Evolutionary conservation across 441 rosid species (phyloP).

Genomic region (Melastoma candidum): DNA sequence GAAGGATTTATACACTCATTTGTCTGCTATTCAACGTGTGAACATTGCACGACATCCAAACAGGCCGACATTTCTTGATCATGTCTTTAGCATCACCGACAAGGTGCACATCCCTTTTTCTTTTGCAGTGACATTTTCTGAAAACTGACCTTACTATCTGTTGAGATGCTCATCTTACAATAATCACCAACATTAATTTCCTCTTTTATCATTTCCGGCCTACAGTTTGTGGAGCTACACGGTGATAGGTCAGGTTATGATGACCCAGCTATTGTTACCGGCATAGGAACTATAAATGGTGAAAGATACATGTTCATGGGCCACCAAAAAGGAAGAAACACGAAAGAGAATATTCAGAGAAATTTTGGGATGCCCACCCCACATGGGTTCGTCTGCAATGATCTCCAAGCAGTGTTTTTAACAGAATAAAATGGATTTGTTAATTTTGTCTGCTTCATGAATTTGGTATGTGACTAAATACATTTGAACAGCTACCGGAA

Average conservation of each 20-base stretch:
- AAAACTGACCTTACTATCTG: no score
- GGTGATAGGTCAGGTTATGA: conserved; percentile 96
- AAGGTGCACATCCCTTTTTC: conserved; percentile 43
- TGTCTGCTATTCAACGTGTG: conserved; percentile 89
- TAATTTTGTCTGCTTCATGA: neutral
- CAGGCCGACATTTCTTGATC: conserved; percentile 96
- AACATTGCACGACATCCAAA: conserved; percentile 94
- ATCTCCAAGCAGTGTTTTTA: neutral
- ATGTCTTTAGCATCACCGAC: conserved; percentile 76
- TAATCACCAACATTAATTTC: neutral
- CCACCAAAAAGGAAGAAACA: conserved; percentile 95
- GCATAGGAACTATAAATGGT: conserved; percentile 84
- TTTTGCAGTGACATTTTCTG: conserved; percentile 3
- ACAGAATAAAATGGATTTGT: neutral
- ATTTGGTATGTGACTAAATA: neutral
- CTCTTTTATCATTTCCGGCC: conserved; percentile 2
- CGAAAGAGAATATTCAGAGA: conserved; percentile 82
- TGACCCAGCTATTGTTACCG: conserved; percentile 95
- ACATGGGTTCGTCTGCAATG: neutral
- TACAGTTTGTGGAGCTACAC: conserved; percentile 92
- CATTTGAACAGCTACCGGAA: conserved; percentile 59
- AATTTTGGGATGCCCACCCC: conserved; percentile 41
- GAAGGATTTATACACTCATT: conserved; percentile 63
- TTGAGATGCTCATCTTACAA: no score
- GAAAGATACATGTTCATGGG: conserved; percentile 88